Evolutionary conservation across 2,329 filamentous ascomycete species (phyloP).

Genomic region (Tolypocladium tropicale): DNA sequence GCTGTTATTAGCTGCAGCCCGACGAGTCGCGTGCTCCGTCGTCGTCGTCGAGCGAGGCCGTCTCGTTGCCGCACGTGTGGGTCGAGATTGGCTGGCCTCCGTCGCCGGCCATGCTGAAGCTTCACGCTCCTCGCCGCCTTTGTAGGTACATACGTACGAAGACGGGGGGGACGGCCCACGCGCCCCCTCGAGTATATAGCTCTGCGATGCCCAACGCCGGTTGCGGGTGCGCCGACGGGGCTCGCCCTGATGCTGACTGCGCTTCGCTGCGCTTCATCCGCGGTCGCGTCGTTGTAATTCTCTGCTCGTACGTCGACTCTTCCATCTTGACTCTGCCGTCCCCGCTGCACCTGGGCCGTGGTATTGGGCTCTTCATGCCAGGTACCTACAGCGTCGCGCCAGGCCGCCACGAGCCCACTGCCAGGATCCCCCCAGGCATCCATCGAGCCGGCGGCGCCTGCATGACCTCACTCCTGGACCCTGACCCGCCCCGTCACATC

Average conservation of each 20-base stretch:
- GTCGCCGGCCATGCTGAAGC: no score
- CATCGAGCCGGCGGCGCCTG: not conserved
- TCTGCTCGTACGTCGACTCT: no score
- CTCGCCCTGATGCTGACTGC: no score
- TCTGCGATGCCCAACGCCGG: not conserved
- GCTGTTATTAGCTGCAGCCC: not conserved
- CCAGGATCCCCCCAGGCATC: not conserved
- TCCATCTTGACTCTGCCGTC: no score
- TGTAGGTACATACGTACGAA: no score
- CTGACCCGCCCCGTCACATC: not conserved
- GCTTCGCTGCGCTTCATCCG: no score
- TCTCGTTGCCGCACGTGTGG: conserved; percentile 11
- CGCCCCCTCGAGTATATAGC: not conserved
- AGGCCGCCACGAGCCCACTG: not conserved
- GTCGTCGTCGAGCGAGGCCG: conserved; percentile 1
- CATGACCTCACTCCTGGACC: not conserved
- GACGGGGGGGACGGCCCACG: no score
- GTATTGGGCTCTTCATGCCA: no score
- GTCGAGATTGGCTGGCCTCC: conserved; percentile 9
- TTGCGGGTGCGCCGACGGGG: not conserved
- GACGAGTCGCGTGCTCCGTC: not conserved
- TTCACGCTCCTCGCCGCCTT: not conserved
- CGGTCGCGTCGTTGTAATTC: no score
- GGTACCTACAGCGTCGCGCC: not conserved
- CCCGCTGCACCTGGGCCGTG: not conserved